A percentile compares a stretch with the other conserved stretches of the same genome.
phyloP scores from a whole-genome alignment of 179 eudicot genomes.

The Beta corolliflora region DNA sequence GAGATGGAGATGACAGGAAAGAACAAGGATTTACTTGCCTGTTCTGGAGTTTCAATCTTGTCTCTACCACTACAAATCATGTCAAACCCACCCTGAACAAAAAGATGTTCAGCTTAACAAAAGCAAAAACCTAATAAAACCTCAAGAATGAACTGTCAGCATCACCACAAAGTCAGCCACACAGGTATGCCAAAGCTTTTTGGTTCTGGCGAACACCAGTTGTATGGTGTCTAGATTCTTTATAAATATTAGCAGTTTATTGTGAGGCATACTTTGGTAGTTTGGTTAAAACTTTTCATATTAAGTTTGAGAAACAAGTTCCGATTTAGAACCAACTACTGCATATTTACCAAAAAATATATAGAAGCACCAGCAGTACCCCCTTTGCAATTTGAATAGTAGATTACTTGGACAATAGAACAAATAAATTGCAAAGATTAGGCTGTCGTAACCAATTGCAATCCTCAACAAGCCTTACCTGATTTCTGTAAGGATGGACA shows the following conservation, averaged over 20 bases:
- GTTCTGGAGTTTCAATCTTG: constrained; percentile 98
- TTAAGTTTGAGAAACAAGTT: background rate
- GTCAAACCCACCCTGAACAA: constrained; percentile 91
- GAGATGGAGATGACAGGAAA: background rate
- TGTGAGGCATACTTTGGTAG: background rate
- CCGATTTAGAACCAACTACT: background rate
- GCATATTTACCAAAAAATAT: background rate
- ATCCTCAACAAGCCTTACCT: constrained; percentile 44
- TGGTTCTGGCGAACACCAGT: background rate
- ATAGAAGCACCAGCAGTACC: background rate
- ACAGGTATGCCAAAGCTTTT: background rate
- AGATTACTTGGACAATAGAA: background rate
- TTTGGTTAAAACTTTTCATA: too few relatives aligned
- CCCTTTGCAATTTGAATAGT: background rate
- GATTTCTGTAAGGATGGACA: constrained; percentile 95
- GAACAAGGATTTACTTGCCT: constrained; percentile 44
- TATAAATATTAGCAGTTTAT: background rate
- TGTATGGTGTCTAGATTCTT: background rate
- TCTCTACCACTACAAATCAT: constrained; percentile 97
- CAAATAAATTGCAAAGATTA: background rate
- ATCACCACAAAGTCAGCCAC: background rate
- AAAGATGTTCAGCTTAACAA: background rate
- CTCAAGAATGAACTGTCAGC: background rate
- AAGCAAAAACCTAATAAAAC: background rate
- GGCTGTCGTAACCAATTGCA: background rate